Base-by-base conservation (phyloP, 306 rosid species). In the Mucuna pruriens region DNA sequence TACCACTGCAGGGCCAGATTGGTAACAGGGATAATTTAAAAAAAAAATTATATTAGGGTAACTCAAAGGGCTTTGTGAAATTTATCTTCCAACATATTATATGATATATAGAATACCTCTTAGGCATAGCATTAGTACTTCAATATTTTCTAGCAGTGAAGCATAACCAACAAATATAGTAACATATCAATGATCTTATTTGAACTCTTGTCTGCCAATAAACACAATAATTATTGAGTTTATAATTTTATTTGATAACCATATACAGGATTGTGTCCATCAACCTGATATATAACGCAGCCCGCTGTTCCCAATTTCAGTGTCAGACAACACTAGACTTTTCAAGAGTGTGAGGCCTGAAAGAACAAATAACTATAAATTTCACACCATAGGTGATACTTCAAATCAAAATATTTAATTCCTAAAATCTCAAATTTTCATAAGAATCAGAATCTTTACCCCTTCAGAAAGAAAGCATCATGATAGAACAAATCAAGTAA, bases 311-410 rank as follows among this genome's bases (percentile, higher is more conserved):
- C 93, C 92, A 82, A 95, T 93, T 78, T 89, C 86, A 82, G 97
- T 93, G 75, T 95, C 99, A 31, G 99, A 95, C 89, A 95, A 81
- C 84, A 91, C 97, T 72, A 95, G 86, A 82, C 90, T 86, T 92
- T 90, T 95, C 91, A 95, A 87, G 68, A 75, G 86, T 67, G 60
- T 68, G 64, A 95, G 94, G 54, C 90, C 99, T 95, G 88, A 67
- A 84, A 88, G 78, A 79, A 65, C 44, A 87, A 82, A 78, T 52
- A 63, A 48, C 64, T 33, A 34, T 38, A 34, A 84, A 65, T 80
- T 78, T 46, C 77, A 75, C 16, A 70, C 46, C 58, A 31, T 3
- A 63, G 22, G 10, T 5, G 2, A 63, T 46, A 82, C 61, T 75
- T 76, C 22, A 62, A 40, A 20, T 48, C 46, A 81, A 85, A 62